These are phyloP conservation scores for Diospyros lotus DNA, from an alignment of 148 eudicot species.

Conservation along the genomic window DNA sequence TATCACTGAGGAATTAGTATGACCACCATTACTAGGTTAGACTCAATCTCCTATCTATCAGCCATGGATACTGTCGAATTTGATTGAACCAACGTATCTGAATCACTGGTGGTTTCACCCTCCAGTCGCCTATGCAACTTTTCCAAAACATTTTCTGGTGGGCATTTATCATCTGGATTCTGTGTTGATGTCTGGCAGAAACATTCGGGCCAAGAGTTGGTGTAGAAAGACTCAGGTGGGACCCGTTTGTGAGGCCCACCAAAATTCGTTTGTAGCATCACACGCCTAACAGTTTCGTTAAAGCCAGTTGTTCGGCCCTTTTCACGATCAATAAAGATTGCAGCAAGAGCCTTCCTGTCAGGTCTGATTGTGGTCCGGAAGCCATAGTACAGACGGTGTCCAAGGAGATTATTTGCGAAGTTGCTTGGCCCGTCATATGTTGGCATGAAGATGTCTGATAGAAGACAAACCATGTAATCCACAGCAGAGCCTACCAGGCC, in stretches of 20 bases:
- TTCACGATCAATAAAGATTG: constrained; percentile 68
- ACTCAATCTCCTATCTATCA: constrained; percentile 21
- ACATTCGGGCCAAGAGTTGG: constrained; percentile 99
- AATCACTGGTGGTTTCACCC: constrained; percentile 28
- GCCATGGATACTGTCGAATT: constrained; percentile 20
- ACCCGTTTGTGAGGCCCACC: constrained; percentile 86
- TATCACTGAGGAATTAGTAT: constrained; percentile 4
- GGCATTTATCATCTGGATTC: constrained; percentile 77
- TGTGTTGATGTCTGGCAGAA: constrained; percentile 66
- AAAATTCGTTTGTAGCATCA: constrained; percentile 63
- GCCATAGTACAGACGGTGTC: constrained; percentile 87
- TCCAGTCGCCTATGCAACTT: constrained; percentile 48
- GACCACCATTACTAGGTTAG: not conserved
- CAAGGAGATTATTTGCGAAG: constrained; percentile 92
- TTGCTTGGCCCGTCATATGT: constrained; percentile 97
- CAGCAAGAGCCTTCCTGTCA: constrained; percentile 88
- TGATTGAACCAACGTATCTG: constrained; percentile 14
- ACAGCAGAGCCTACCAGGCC: constrained; percentile 87
- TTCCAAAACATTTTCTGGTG: constrained; percentile 63
- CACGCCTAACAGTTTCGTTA: constrained; percentile 69
- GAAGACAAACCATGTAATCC: constrained; percentile 96
- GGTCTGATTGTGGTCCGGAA: constrained; percentile 74
- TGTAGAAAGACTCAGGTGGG: constrained; percentile 82
- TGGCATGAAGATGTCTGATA: constrained; percentile 83
- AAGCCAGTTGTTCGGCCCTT: constrained; percentile 56